These are phyloP conservation scores for Vanilla planifolia DNA, from an alignment of 106 monocot genomes.

Conservation along the genomic window DNA sequence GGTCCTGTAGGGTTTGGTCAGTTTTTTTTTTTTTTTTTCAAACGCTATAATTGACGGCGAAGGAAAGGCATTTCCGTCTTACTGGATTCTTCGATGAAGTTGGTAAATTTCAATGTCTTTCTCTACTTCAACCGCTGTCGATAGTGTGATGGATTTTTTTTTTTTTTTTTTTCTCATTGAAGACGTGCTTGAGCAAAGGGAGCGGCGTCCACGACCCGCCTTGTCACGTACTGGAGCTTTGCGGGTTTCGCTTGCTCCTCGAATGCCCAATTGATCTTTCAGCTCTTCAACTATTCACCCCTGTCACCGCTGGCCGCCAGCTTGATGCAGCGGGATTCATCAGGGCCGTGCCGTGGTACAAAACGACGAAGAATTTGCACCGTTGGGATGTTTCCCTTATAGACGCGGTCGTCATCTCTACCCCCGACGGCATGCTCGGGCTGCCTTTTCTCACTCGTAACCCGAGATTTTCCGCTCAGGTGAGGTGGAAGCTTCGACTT, in stretches of 20 bases:
- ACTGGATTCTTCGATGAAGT: background rate
- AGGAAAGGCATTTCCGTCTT: too few species aligned
- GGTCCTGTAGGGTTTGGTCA: too few species aligned
- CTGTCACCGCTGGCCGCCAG: slow-evolving; percentile 16
- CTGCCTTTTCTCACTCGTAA: slow-evolving; percentile 71
- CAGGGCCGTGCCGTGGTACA: slow-evolving; percentile 47
- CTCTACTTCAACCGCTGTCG: background rate
- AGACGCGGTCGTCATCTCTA: slow-evolving; percentile 74
- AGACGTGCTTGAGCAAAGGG: slow-evolving; percentile 78
- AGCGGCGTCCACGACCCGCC: slow-evolving; percentile 60
- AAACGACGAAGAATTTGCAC: slow-evolving; percentile 38
- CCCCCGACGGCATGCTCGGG: slow-evolving; percentile 77
- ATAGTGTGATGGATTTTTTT: background rate
- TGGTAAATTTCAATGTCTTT: background rate
- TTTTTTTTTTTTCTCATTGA: background rate
- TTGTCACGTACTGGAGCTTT: slow-evolving; percentile 58
- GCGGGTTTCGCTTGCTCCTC: slow-evolving; percentile 71
- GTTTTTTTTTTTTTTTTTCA: too few species aligned
- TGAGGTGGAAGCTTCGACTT: background rate
- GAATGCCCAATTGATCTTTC: slow-evolving; percentile 95
- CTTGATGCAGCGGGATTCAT: slow-evolving; percentile 27
- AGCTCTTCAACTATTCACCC: slow-evolving; percentile 61
- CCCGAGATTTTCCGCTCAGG: slow-evolving; percentile 51
- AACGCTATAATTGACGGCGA: too few species aligned
- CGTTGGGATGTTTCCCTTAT: slow-evolving; percentile 55